These are phyloP conservation scores for Asterophora lycoperdoides DNA, from an alignment of 768 basidiomycete genomes.

Conservation along the genomic window DNA sequence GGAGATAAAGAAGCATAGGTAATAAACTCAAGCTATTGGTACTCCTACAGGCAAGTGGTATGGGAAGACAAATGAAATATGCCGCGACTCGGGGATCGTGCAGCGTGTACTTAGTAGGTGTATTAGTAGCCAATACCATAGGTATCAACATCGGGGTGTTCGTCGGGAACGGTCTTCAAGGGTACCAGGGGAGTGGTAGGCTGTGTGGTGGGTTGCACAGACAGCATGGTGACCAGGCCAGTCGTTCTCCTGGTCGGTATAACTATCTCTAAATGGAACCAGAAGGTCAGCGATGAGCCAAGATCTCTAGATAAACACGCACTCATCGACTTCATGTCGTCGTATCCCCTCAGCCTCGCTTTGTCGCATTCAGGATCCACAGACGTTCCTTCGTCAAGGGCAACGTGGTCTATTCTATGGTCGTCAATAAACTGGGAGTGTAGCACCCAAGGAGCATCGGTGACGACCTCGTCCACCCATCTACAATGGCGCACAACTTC, in stretches of 20 bases:
- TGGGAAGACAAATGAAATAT: too few relatives aligned
- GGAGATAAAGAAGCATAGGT: too few relatives aligned
- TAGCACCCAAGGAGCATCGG: constrained; percentile 88
- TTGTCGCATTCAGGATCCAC: constrained; percentile 61
- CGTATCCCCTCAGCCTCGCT: constrained; percentile 14
- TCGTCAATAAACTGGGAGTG: constrained; percentile 76
- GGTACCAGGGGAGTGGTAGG: constrained; percentile 1
- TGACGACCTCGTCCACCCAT: constrained; percentile 93
- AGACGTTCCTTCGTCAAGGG: constrained; percentile 93
- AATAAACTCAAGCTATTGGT: too few relatives aligned
- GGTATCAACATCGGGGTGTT: neutral
- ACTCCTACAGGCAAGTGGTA: too few relatives aligned
- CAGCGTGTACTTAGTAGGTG: too few relatives aligned
- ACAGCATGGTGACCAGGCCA: neutral
- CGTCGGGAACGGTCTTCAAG: neutral
- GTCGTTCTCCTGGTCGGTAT: constrained; percentile 14
- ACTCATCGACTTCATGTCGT: constrained; percentile 14
- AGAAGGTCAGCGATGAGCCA: neutral
- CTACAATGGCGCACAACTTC: constrained; percentile 89
- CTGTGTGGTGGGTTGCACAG: neutral
- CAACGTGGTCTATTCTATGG: constrained; percentile 91
- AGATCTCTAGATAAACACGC: neutral
- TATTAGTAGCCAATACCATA: constrained; percentile 7
- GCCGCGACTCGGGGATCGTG: too few relatives aligned
- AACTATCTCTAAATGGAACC: constrained; percentile 7